Conservation (phyloP, 2,329 filamentous ascomycete genomes). For the Pyricularia sp. region DNA sequence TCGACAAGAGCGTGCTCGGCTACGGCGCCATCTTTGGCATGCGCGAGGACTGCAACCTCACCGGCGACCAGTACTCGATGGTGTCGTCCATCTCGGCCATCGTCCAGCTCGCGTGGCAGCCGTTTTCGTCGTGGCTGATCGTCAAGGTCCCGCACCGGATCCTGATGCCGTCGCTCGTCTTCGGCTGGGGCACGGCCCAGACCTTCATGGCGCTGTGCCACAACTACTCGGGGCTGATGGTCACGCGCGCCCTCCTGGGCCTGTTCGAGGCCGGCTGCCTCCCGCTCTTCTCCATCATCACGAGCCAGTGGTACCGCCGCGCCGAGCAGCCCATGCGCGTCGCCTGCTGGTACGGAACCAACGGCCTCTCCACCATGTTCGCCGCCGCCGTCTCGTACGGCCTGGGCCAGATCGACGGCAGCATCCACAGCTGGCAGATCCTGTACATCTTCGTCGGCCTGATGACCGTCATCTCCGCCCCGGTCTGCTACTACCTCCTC, state of each 20-base stretch:
- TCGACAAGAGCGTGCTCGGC: slow-evolving; percentile 46
- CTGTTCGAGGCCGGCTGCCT: slow-evolving; percentile 25
- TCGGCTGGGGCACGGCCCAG: slow-evolving; percentile 31
- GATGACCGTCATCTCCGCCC: slow-evolving; percentile 43
- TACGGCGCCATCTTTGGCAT: slow-evolving; percentile 45
- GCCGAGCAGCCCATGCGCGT: slow-evolving; percentile 49
- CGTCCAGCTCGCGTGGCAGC: slow-evolving; percentile 47
- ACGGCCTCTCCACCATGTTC: slow-evolving; percentile 42
- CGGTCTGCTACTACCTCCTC: slow-evolving; percentile 45
- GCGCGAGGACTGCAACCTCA: slow-evolving; percentile 33
- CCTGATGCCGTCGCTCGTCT: slow-evolving; percentile 36
- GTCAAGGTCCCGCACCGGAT: slow-evolving; percentile 47
- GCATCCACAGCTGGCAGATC: slow-evolving; percentile 25
- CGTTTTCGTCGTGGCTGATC: slow-evolving; percentile 45
- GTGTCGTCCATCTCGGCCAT: slow-evolving; percentile 44
- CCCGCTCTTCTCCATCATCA: slow-evolving; percentile 33
- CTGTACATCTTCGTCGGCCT: slow-evolving; percentile 51
- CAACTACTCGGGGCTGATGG: slow-evolving; percentile 14
- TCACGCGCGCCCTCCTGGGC: slow-evolving; percentile 19
- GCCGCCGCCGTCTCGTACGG: slow-evolving; percentile 44
- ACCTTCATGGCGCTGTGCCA: slow-evolving; percentile 18
- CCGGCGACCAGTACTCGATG: slow-evolving; percentile 41
- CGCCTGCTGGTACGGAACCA: slow-evolving; percentile 54
- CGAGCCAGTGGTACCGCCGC: slow-evolving; percentile 32
- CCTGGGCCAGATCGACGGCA: slow-evolving; percentile 35